phyloP scores from a whole-genome alignment of 2,329 filamentous ascomycete genomes.

The Paracoccidioides lutzii region DNA sequence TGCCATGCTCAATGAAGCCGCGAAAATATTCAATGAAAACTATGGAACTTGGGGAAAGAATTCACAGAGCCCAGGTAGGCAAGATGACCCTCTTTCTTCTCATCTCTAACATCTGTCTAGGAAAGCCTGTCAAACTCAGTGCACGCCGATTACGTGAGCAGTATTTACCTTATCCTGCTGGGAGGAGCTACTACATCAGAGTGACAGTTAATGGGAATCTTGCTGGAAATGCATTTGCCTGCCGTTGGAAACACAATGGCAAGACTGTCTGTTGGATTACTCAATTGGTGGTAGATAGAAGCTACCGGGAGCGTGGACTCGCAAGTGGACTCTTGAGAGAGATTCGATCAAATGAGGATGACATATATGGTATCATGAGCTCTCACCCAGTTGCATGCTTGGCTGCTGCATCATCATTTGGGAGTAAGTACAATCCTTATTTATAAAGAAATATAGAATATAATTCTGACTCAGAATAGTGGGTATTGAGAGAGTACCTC shows the following conservation, averaged over 20 bases:
- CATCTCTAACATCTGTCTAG: conserved; percentile 23
- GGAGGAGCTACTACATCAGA: conserved; percentile 4
- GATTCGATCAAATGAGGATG: conserved; percentile 18
- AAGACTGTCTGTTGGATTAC: conserved; percentile 30
- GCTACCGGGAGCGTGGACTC: conserved; percentile 27
- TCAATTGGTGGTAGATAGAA: conserved; percentile 27
- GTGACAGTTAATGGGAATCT: conserved; percentile 8
- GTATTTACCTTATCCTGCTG: conserved; percentile 4
- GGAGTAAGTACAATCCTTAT: no score
- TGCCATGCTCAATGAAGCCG: conserved; percentile 24
- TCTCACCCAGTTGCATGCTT: conserved; percentile 11
- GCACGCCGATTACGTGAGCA: conserved; percentile 6
- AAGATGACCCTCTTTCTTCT: conserved; percentile 22
- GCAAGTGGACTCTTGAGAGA: conserved; percentile 22
- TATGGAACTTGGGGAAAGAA: conserved; percentile 23
- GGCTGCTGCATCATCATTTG: conserved; percentile 15
- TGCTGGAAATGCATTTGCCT: conserved; percentile 22
- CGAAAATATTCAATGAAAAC: conserved; percentile 22
- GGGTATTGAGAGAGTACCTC: conserved; percentile 15
- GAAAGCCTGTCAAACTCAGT: conserved; percentile 7
- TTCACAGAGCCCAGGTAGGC: conserved; percentile 13
- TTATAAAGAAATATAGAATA: conserved; percentile 9
- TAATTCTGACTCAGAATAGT: conserved; percentile 21
- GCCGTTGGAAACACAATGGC: conserved; percentile 21
- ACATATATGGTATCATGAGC: conserved; percentile 22